Conservation (phyloP, 2,329 filamentous ascomycete species). For the Phyllosticta citribraziliensis region DNA sequence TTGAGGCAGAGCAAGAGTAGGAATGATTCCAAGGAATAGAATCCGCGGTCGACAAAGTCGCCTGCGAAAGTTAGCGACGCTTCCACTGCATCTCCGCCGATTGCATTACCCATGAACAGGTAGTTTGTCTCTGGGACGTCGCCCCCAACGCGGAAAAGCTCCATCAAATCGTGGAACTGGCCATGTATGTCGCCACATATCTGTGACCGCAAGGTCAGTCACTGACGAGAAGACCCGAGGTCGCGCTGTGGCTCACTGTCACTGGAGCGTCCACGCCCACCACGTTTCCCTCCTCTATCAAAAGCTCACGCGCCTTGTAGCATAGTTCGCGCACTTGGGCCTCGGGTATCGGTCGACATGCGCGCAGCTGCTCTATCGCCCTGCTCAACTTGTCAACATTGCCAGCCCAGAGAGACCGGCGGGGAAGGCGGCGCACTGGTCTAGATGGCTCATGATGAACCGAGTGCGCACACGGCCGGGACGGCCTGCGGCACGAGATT, state of each 20-base stretch:
- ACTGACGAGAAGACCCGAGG: conserved; percentile 10
- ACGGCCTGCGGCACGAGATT: background rate
- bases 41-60: conserved; percentile 95
- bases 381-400: conserved; percentile 37
- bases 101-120: conserved; percentile 72
- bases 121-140: conserved; percentile 95
- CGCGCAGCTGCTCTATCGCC: conserved; percentile 89
- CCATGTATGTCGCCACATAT: conserved; percentile 97
- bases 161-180: conserved; percentile 95
- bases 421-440: conserved; percentile 52
- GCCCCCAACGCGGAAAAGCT: conserved; percentile 85
- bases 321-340: conserved; percentile 91
- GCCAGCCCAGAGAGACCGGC: background rate
- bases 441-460: conserved; percentile 76
- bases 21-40: conserved; percentile 96
- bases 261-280: conserved; percentile 91
- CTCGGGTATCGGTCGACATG: conserved; percentile 93
- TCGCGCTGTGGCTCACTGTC: conserved; percentile 49
- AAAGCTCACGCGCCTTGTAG: conserved; percentile 88
- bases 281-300: conserved; percentile 97
- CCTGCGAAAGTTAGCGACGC: conserved; percentile 39
- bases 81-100: background rate
- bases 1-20: conserved; percentile 91
- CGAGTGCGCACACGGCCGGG: background rate
- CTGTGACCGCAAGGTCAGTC: conserved; percentile 29